phyloP scores from a whole-genome alignment of 2,329 filamentous ascomycete species.

The Mollisia scopiformis region DNA sequence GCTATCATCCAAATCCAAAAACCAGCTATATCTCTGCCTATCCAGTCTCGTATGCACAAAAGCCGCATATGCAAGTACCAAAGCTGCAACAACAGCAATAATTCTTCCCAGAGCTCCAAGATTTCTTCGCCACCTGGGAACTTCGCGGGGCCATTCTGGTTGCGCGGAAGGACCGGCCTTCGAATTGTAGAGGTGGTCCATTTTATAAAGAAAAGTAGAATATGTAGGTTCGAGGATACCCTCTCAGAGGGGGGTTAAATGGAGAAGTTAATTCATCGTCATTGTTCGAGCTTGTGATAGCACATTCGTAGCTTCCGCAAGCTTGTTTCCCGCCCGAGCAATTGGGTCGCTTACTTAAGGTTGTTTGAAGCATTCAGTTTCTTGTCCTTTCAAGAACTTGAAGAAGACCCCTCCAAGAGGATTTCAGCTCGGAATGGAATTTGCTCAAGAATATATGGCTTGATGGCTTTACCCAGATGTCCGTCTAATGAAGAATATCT shows the following conservation, averaged over 20 bases:
- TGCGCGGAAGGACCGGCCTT: conserved; percentile 31
- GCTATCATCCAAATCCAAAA: conserved; percentile 5
- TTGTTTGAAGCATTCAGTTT: no score
- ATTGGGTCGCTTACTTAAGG: no score
- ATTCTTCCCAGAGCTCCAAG: neutral
- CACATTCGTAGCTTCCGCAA: conserved; percentile 4
- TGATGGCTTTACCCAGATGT: no score
- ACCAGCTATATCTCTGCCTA: conserved; percentile 4
- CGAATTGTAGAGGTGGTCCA: conserved; percentile 14
- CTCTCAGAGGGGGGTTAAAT: conserved; percentile 16
- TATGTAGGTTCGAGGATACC: neutral
- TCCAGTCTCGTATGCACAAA: conserved; percentile 6
- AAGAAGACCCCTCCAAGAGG: no score
- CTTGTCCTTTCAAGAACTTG: no score
- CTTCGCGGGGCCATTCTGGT: conserved; percentile 6
- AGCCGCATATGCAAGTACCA: conserved; percentile 11
- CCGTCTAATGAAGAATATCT: no score
- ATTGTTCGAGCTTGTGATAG: conserved; percentile 10
- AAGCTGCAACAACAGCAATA: conserved; percentile 6
- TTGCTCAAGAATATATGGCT: no score
- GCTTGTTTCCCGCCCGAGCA: neutral
- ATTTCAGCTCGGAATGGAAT: no score
- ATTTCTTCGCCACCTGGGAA: conserved; percentile 7
- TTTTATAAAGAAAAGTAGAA: neutral
- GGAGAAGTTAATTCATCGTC: conserved; percentile 14